phyloP scores from a whole-genome alignment of 1,139 yeast genomes.

The Oligophagozyma castellii region DNA sequence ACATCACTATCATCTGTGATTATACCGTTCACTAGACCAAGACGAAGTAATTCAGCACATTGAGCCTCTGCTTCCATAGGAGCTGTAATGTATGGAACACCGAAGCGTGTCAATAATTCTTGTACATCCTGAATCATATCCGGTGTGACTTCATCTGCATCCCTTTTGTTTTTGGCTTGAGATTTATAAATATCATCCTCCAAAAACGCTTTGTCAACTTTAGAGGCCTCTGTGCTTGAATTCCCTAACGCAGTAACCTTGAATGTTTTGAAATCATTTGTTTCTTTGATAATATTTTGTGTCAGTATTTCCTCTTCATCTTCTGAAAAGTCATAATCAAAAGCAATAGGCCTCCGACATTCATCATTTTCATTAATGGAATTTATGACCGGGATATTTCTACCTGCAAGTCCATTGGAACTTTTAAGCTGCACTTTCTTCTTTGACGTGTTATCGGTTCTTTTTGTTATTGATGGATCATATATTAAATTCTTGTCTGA shows the following conservation, averaged over 20 bases:
- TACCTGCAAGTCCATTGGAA: constrained; percentile 7
- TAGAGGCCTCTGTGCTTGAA: neutral
- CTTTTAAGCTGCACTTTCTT: constrained; percentile 5
- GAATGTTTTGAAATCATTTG: constrained; percentile 55
- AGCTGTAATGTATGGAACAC: constrained; percentile 87
- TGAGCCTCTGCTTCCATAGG: constrained; percentile 99
- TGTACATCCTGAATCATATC: constrained; percentile 85
- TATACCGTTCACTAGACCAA: constrained; percentile 81
- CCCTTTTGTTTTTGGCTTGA: constrained; percentile 58
- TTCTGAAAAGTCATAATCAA: constrained; percentile 58
- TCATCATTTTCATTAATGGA: constrained; percentile 1
- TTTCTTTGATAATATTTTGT: constrained; percentile 53
- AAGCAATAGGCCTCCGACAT: constrained; percentile 11
- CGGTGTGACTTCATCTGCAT: constrained; percentile 81
- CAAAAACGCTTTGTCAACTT: constrained; percentile 15
- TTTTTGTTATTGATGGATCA: too few relatives aligned
- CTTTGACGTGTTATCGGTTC: too few relatives aligned
- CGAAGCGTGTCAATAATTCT: constrained; percentile 71
- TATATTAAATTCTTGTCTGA: too few relatives aligned
- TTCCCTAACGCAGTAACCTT: constrained; percentile 28
- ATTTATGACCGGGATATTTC: constrained; percentile 2
- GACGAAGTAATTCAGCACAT: constrained; percentile 60
- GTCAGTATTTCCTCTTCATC: constrained; percentile 60
- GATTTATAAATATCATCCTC: constrained; percentile 32
- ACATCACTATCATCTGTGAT: constrained; percentile 97